Evolutionary conservation across 2,329 filamentous ascomycete genomes (phyloP).

Genomic region (Alternaria incomplexa): DNA sequence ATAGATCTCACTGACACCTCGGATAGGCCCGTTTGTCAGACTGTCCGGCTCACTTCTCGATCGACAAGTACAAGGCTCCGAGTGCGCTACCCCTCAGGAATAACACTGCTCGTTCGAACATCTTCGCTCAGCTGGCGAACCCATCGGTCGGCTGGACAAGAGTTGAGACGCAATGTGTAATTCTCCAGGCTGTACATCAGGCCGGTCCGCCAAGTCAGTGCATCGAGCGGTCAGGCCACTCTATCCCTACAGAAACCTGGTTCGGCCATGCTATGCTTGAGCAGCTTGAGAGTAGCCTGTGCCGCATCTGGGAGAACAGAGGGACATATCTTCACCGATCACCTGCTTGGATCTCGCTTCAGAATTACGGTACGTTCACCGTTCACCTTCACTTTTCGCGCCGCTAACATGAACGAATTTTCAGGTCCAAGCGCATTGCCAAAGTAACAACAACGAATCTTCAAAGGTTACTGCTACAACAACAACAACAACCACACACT

Average conservation of each 20-base stretch:
- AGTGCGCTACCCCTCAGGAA: conserved; percentile 56
- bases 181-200: conserved; percentile 60
- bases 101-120: conserved; percentile 35
- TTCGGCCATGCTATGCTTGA: conserved; percentile 39
- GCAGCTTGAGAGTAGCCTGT: conserved; percentile 19
- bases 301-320: too few relatives aligned
- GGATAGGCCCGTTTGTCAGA: too few relatives aligned
- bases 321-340: too few relatives aligned
- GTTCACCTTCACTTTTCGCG: too few relatives aligned
- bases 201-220: conserved; percentile 46
- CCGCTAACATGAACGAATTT: too few relatives aligned
- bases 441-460: too few relatives aligned
- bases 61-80: conserved; percentile 64
- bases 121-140: conserved; percentile 45
- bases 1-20: too few relatives aligned
- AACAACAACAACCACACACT: too few relatives aligned
- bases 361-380: too few relatives aligned
- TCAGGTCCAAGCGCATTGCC: too few relatives aligned
- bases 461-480: too few relatives aligned
- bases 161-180: conserved; percentile 54
- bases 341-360: too few relatives aligned
- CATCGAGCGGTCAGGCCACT: conserved; percentile 46
- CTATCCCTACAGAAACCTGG: conserved; percentile 37
- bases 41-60: conserved; percentile 57
- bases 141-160: conserved; percentile 51